Percentiles rank a stretch among this genome's conserved stretches.
phyloP scores from a whole-genome alignment of 352 stramenopile species.

The Aphanomyces invadans region DNA sequence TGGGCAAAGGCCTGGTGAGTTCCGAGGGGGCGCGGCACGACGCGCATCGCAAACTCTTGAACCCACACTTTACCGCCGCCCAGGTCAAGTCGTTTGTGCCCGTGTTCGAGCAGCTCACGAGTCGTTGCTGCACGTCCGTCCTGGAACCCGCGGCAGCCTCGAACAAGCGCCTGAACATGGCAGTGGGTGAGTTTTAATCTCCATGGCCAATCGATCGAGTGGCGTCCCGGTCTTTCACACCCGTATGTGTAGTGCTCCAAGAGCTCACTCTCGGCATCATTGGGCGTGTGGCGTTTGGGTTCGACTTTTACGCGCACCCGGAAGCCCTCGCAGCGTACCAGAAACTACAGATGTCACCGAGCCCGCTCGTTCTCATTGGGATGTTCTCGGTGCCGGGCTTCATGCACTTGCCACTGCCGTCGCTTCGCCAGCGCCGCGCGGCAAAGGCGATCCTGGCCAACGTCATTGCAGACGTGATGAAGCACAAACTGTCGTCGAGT shows the following conservation, averaged over 20 bases:
- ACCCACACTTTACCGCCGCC: conserved; percentile 2
- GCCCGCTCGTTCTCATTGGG: neutral
- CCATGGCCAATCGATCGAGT: too few species aligned
- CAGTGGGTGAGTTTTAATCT: neutral
- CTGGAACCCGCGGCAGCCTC: neutral
- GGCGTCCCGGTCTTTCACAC: neutral
- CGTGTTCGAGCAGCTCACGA: neutral
- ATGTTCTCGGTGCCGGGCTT: conserved; percentile 5
- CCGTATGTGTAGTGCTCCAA: neutral
- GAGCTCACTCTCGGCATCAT: conserved; percentile 2
- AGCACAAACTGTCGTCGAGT: conserved; percentile 11
- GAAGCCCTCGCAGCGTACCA: neutral
- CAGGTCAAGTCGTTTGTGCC: conserved; percentile 14
- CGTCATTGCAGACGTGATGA: neutral
- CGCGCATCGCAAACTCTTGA: conserved; percentile 9
- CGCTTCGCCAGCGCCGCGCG: neutral
- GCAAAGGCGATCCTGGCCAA: neutral
- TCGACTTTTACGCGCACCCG: neutral
- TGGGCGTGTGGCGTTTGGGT: neutral
- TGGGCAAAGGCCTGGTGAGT: neutral
- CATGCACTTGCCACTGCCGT: conserved; percentile 1
- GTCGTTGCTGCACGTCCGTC: neutral
- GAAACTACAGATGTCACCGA: neutral
- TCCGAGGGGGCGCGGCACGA: neutral
- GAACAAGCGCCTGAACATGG: neutral